Evolutionary conservation across 73 alveolate species (phyloP), one percentile per base, ranked within the genome.

Genomic region (Paramecium pentaurelia): DNA sequence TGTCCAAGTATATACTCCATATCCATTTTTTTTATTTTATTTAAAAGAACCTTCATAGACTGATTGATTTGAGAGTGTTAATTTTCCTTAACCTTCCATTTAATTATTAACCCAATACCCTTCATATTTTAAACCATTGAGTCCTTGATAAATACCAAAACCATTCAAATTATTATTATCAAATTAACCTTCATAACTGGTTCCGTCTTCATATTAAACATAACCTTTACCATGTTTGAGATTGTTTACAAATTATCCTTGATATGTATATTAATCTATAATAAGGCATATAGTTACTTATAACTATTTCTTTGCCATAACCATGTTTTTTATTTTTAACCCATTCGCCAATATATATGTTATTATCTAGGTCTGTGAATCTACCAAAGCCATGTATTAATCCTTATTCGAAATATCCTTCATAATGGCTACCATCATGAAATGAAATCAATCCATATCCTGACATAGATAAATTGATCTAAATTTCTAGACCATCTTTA

Each of bases 61-160:
- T 34, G 92, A 47, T 60, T 86, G 40, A 88, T 88, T 91, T 5
- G 96, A 94, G 86, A 94, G 71, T 22, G 22, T 86, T 88, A 84
- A 77, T 6, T 83, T 45, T 25, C 96, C 96, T 60, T 10, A 14
- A 2, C 96, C 96, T 58, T 93, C 60, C 64, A 84, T 58, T 59
- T 88, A 36, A 93, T 93, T 93, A 71, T 40, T 42, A 22, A 59
- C 40, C 96, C 96, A 93, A 36, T 47, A 60, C 2, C 95, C 96
- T 42, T 38, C 73, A 51, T 93, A 93, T 11, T 22, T 54, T 2
- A 89, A 88, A 3, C 95, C 96, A 93, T 93, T 77, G n/a, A 68
- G 16, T 32, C 92, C 60, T 37, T 6, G 2, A 73, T 73, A 37
- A 37, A 73, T 11, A 38, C 87, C 64, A 36, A 14, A 34, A 12